These are phyloP conservation scores for Naganishia antarctica DNA, from an alignment of 768 basidiomycete genomes.

Conservation along the genomic window DNA sequence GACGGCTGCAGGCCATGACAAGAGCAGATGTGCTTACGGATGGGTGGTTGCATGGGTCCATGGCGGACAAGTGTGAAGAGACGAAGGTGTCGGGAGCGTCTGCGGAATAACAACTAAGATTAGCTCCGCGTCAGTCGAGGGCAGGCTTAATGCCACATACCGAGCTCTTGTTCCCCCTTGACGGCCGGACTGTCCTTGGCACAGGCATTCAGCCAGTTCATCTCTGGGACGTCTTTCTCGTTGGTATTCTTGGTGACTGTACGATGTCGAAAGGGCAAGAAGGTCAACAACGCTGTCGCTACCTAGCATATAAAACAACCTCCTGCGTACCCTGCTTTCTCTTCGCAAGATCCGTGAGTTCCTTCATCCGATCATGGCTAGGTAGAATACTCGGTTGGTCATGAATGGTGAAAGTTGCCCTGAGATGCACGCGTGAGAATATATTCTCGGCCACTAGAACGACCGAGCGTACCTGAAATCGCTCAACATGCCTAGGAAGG, in stretches of 20 bases:
- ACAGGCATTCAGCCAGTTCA: slow-evolving; percentile 46
- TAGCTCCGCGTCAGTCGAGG: background rate
- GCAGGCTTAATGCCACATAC: slow-evolving; percentile 32
- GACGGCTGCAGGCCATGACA: background rate
- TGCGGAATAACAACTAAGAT: slow-evolving; percentile 9
- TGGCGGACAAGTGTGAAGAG: slow-evolving; percentile 40
- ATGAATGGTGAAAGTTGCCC: slow-evolving; percentile 50
- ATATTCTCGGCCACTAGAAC: background rate
- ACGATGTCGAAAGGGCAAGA: background rate
- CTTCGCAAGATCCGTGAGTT: slow-evolving; percentile 43
- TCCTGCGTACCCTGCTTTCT: slow-evolving; percentile 32
- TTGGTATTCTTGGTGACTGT: slow-evolving; percentile 42
- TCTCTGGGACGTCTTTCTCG: slow-evolving; percentile 42
- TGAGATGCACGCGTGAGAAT: slow-evolving; percentile 3
- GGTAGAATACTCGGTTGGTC: slow-evolving; percentile 49
- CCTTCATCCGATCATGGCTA: slow-evolving; percentile 41
- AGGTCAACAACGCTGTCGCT: background rate
- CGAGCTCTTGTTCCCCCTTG: slow-evolving; percentile 33
- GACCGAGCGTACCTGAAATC: slow-evolving; percentile 43
- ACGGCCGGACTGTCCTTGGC: slow-evolving; percentile 44
- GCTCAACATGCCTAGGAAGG: slow-evolving; percentile 42
- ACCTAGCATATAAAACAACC: background rate
- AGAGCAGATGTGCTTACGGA: slow-evolving; percentile 32
- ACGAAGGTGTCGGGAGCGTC: slow-evolving; percentile 48
- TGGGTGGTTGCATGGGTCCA: slow-evolving; percentile 50